phyloP scores from a whole-genome alignment of 176 grass and related monocot genomes.

The Aegilops bicornis region DNA sequence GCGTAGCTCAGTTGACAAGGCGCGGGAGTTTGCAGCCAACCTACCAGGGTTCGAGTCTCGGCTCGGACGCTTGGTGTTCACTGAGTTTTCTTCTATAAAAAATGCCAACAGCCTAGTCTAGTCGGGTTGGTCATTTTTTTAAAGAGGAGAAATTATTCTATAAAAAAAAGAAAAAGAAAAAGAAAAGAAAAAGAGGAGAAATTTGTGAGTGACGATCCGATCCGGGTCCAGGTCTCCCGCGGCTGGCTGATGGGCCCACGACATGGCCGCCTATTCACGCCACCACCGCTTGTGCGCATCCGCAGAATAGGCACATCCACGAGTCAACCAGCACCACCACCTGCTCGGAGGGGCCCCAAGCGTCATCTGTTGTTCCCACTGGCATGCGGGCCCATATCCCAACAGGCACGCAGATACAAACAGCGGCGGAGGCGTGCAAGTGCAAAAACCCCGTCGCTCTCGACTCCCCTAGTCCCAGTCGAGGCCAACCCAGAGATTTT shows the following conservation, averaged over 20 bases:
- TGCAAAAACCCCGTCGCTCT: neutral
- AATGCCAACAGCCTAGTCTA: no score
- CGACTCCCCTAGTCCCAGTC: neutral
- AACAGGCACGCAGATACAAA: neutral
- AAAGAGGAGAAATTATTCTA: no score
- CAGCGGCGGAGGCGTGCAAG: slow-evolving; percentile 10
- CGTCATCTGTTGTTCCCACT: neutral
- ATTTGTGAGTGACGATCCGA: neutral
- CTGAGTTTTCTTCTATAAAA: no score
- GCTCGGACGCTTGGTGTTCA: no score
- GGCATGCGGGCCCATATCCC: neutral
- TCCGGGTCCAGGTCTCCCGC: neutral
- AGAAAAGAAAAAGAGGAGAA: no score
- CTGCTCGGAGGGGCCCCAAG: neutral
- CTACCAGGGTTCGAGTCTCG: no score
- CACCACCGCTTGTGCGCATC: neutral
- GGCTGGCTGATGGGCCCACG: neutral
- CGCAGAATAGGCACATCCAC: neutral
- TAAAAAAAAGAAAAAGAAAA: no score
- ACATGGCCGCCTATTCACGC: neutral
- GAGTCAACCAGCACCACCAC: neutral
- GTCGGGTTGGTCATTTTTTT: no score
- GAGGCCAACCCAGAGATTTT: slow-evolving; percentile 6
- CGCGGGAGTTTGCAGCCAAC: no score
- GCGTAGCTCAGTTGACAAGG: no score